These are phyloP conservation scores for Candida odintsovae DNA, from an alignment of 805 yeast species.

Conservation along the genomic window DNA sequence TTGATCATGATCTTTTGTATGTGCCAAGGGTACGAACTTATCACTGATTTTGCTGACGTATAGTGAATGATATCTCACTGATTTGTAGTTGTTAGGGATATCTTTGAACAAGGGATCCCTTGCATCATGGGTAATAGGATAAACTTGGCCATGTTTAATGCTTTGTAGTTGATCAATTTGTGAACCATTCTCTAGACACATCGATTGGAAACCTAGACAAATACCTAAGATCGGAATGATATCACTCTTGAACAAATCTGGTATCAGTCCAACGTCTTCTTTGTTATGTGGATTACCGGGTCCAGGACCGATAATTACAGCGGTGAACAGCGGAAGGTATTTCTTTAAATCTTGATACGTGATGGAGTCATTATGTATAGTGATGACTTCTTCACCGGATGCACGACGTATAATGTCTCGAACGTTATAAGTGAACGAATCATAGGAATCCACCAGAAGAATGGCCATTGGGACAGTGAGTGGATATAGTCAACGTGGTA, in stretches of 20 bases:
- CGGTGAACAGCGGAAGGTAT: conserved; percentile 53
- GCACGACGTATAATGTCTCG: conserved; percentile 52
- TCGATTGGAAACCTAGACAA: conserved; percentile 87
- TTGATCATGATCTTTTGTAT: conserved; percentile 34
- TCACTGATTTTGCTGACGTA: conserved; percentile 34
- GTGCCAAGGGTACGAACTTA: conserved; percentile 53
- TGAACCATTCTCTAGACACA: conserved; percentile 61
- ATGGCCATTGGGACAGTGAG: conserved; percentile 34
- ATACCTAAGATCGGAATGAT: conserved; percentile 77
- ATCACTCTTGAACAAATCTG: conserved; percentile 40
- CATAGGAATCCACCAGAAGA: conserved; percentile 86
- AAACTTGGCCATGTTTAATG: conserved; percentile 85
- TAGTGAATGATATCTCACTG: conserved; percentile 89
- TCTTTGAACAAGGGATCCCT: conserved; percentile 35
- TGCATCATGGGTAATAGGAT: conserved; percentile 27
- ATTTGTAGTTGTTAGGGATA: conserved; percentile 42
- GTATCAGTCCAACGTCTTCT: conserved; percentile 69
- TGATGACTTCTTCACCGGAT: conserved; percentile 33
- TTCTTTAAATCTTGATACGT: conserved; percentile 31
- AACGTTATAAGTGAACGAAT: conserved; percentile 87
- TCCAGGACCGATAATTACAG: conserved; percentile 91
- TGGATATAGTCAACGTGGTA: too few relatives aligned
- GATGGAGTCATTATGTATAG: conserved; percentile 32
- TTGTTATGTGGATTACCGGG: conserved; percentile 80
- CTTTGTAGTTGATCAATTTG: conserved; percentile 43